A percentile compares a stretch with the other conserved stretches of the same genome.
Evolutionary conservation across 1,284 basidiomycete genomes (phyloP).

Genomic region (Ganoderma sinense): DNA sequence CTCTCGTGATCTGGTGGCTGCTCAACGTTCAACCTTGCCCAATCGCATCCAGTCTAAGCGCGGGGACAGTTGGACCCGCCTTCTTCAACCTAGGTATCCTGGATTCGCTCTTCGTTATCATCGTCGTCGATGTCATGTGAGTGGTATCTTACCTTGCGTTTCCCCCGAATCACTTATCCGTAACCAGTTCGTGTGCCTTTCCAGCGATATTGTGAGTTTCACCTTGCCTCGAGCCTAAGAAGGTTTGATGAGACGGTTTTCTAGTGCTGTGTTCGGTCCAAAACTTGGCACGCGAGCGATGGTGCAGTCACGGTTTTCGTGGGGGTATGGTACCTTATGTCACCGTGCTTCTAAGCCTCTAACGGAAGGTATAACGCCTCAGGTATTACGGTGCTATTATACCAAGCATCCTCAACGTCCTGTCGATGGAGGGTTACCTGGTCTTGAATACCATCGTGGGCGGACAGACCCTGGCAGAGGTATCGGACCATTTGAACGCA

Average conservation of each 20-base stretch:
- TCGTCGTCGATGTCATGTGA: constrained; percentile 64
- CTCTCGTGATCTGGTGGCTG: neutral
- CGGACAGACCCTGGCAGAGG: constrained; percentile 74
- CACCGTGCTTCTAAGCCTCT: neutral
- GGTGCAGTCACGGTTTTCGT: constrained; percentile 66
- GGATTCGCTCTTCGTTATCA: constrained; percentile 57
- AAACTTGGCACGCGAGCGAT: constrained; percentile 69
- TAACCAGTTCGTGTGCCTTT: constrained; percentile 34
- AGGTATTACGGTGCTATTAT: constrained; percentile 71
- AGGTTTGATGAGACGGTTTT: neutral
- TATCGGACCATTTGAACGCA: constrained; percentile 56
- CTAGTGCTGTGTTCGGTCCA: constrained; percentile 62
- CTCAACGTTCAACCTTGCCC: neutral
- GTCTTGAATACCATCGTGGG: constrained; percentile 80
- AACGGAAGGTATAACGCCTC: neutral
- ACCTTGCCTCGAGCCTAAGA: neutral
- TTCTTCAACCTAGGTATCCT: constrained; percentile 64
- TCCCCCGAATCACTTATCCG: constrained; percentile 14
- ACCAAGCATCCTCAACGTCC: constrained; percentile 70
- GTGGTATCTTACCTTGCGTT: constrained; percentile 30
- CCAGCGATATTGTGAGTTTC: constrained; percentile 63
- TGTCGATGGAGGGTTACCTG: constrained; percentile 72
- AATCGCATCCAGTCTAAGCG: constrained; percentile 48
- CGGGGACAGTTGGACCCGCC: constrained; percentile 65
- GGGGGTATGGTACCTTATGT: constrained; percentile 44